A percentile compares a stretch with the other conserved stretches of the same genome.
These are phyloP conservation scores for Neophaeococcomyces aloes DNA, from an alignment of 2,329 filamentous ascomycete genomes.

Conservation along the genomic window DNA sequence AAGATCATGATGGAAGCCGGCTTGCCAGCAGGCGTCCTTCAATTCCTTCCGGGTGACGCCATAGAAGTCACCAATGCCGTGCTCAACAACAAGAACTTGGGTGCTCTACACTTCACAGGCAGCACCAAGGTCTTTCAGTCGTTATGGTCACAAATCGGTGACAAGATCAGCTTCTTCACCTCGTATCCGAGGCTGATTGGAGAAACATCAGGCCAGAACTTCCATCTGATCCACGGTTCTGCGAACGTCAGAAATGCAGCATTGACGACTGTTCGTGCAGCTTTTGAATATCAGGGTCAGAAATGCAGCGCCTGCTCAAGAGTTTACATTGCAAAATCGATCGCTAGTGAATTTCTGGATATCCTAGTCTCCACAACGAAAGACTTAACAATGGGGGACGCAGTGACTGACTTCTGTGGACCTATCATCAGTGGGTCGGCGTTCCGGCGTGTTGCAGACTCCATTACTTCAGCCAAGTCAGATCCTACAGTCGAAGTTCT, in stretches of 20 bases:
- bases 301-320: conserved; percentile 83
- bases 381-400: conserved; percentile 59
- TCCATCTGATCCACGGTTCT: conserved; percentile 68
- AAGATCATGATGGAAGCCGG: conserved; percentile 34
- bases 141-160: conserved; percentile 27
- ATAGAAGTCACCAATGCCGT: conserved; percentile 27
- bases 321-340: conserved; percentile 63
- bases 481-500: conserved; percentile 64
- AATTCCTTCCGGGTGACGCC: conserved; percentile 32
- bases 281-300: conserved; percentile 85
- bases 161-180: conserved; percentile 54
- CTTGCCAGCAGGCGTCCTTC: conserved; percentile 30
- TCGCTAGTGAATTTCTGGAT: conserved; percentile 62
- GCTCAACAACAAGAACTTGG: conserved; percentile 28
- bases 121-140: conserved; percentile 30
- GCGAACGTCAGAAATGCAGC: conserved; percentile 71
- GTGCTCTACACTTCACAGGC: conserved; percentile 30
- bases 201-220: conserved; percentile 69
- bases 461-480: conserved; percentile 69
- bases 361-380: conserved; percentile 58
- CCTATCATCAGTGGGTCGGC: conserved; percentile 74
- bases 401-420: conserved; percentile 71
- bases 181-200: conserved; percentile 74
- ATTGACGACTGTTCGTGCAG: conserved; percentile 71
- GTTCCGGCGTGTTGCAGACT: conserved; percentile 67